phyloP scores from a whole-genome alignment of 768 basidiomycete species.

The Amanita exitialis region DNA sequence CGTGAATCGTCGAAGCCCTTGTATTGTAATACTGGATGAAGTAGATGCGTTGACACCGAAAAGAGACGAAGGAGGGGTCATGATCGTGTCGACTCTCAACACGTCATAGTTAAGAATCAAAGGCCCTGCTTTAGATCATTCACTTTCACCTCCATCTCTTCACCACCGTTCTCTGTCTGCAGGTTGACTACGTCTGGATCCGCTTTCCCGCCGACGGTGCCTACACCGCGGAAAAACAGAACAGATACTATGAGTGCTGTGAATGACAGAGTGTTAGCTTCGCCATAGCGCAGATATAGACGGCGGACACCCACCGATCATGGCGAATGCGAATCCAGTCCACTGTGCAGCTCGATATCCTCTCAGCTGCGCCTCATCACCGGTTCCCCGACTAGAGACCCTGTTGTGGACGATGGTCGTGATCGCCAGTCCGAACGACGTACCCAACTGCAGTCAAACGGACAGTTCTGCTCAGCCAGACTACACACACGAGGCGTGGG shows the following conservation, averaged over 20 bases:
- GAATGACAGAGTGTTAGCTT: not conserved
- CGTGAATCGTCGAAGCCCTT: constrained; percentile 71
- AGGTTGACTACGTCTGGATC: too few relatives aligned
- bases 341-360: constrained; percentile 63
- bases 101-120: too few relatives aligned
- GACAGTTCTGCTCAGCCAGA: not conserved
- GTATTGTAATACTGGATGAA: constrained; percentile 93
- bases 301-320: constrained; percentile 32
- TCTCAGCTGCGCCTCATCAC: constrained; percentile 26
- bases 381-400: not conserved
- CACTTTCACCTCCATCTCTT: too few relatives aligned
- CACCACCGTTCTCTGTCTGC: too few relatives aligned
- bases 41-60: constrained; percentile 90
- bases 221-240: too few relatives aligned
- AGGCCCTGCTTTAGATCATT: too few relatives aligned
- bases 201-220: too few relatives aligned
- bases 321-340: constrained; percentile 51
- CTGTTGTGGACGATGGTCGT: constrained; percentile 6
- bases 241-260: not conserved
- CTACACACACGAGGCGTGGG: not conserved
- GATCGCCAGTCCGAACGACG: constrained; percentile 18
- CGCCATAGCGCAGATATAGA: not conserved
- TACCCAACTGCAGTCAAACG: not conserved
- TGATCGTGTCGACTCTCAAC: too few relatives aligned
- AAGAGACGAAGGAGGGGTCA: constrained; percentile 72